Evolutionary conservation across 163 green algal genomes (phyloP), one percentile per base, ranked within the genome.

Genomic region (Scenedesmus sp.): DNA sequence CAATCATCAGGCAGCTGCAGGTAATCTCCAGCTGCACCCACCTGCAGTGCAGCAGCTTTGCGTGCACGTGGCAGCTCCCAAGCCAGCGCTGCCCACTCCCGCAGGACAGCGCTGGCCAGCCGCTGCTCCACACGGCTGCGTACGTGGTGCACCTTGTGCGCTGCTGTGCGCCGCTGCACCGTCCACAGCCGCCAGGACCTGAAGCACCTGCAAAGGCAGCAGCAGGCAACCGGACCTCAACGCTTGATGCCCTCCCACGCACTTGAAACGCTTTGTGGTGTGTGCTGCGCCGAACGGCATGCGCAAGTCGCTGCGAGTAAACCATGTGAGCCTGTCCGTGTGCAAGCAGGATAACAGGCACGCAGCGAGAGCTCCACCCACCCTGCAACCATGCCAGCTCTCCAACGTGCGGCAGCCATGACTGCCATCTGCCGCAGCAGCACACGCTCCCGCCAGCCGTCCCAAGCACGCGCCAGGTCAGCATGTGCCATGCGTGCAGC

Each of bases 361-460:
- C n/a, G n/a, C n/a, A n/a, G 26, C 81, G 10, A 20, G 2, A 43
- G 13, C 15, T 49, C n/a, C 49, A 20, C 86, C 53, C 72, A 90
- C 86, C 78, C 33, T 13, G 78, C 56, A 24, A n/a, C 83, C 0
- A 35, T n/a, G 33, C 30, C 40, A 44, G 59, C 20, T 33, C 42
- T 53, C 7, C 15, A 80, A 3, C 46, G 33, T 6, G 37, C 79
- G 30, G 73, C 42, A 24, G 79, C 56, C 79, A 87, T 87, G 26
- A 22, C 24, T 4, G 24, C 78, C 53, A 87, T 61, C 30, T 86
- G 87, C 79, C 46, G 30, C 56, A 79, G 73, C 87, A 91, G 76
- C 56, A 68, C 56, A 20, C 35, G 30, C 37, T 81, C 51, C 6
- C 56, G 70, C 78, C 79, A 86, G 3, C 10, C 87, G 30, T 86